Evolutionary conservation across 805 yeast genomes (phyloP), one percentile per base, ranked within the genome.

Genomic region (Jamesozyma spencerorum): DNA sequence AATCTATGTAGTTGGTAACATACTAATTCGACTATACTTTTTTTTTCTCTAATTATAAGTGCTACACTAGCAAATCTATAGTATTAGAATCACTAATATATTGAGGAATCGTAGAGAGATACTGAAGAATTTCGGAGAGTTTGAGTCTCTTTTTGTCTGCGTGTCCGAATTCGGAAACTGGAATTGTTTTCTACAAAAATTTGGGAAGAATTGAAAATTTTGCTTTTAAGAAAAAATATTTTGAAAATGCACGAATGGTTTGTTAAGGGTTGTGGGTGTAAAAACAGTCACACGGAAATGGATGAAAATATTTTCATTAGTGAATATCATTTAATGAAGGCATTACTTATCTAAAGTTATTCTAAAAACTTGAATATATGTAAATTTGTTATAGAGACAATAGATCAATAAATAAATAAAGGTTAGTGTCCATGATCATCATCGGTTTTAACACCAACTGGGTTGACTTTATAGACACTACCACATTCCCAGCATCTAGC

Each of bases 401-500:
- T 18, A 14, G 14, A 24, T 13, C 18, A 27, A 35, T 26, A 14
- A 29, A 30, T 29, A 30, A 29, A 29, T 36, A 29, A 5, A 14
- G 10, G 19, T 29, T 26, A 45, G 38, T 50, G 56, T 32, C 49
- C 51, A 46, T 58, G 63, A 31, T 46, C 51, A 61, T 75, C 79
- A 57, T 69, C 77, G 47, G 68, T 75, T 53, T 81, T 82, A 52
- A 79, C 82, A 67, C 96, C 97, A 57, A 88, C 74, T 70, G 80
- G 81, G 69, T 87, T 84, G 57, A 88, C 69, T 60, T 84, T 79
- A 75, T 83, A 90, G 53, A 87, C 95, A 54, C 88, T 81, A 68
- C 98, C 98, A 68, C 97, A 90, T 68, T 92, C 96, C 95, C 96
- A 85, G 72, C 97, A 92, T 79, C 98, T 86, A 53, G 84, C 84